A percentile compares a stretch with the other conserved stretches of the same genome.
Evolutionary conservation across 257 asterid genomes (phyloP).

Genomic region (Linaria vulgaris): DNA sequence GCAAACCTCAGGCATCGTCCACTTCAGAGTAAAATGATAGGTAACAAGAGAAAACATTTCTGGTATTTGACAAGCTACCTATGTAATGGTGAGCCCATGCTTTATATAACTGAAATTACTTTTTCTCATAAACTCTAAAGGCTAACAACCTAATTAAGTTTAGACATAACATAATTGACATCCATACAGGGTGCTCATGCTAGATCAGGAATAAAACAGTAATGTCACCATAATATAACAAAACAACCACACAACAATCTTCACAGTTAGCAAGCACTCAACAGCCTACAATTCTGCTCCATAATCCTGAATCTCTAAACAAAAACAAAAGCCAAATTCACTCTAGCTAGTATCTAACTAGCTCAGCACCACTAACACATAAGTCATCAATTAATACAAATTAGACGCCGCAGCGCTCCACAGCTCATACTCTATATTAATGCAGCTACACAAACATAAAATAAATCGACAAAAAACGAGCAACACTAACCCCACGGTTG

Average conservation of each 20-base stretch:
- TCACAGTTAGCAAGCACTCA: background rate
- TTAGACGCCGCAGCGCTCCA: background rate
- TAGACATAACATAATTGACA: slow-evolving; percentile 17
- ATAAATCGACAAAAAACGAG: slow-evolving; percentile 10
- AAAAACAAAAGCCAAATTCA: slow-evolving; percentile 15
- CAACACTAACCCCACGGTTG: slow-evolving; percentile 85
- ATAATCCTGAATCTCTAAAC: slow-evolving; percentile 5
- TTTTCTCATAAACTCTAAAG: slow-evolving; percentile 5
- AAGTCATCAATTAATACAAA: background rate
- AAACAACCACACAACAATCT: background rate
- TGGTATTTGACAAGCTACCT: background rate
- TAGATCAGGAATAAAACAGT: slow-evolving; percentile 6
- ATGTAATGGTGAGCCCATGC: slow-evolving; percentile 12
- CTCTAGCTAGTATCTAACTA: slow-evolving; percentile 20
- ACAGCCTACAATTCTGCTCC: background rate
- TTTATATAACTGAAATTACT: slow-evolving; percentile 1
- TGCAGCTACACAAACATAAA: background rate
- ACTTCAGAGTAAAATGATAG: background rate
- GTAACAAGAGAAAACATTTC: background rate
- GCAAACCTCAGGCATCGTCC: slow-evolving; percentile 22
- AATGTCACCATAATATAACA: slow-evolving; percentile 14
- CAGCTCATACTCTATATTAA: background rate
- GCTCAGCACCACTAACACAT: background rate
- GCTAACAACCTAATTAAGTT: background rate
- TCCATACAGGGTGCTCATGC: background rate